Conservation (phyloP, 768 basidiomycete species). For the Termitomyces sp. region DNA sequence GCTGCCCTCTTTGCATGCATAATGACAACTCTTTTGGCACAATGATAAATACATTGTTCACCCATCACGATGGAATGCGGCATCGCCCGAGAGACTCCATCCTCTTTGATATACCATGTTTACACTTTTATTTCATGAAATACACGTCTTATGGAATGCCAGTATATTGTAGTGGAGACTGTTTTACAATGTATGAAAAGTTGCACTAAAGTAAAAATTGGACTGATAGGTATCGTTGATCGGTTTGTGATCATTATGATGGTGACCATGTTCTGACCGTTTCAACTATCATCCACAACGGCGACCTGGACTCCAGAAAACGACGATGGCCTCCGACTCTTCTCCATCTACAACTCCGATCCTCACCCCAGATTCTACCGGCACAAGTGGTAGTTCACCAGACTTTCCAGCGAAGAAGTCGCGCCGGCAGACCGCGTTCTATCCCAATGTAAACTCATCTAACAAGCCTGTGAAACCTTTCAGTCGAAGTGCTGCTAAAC, state of each 20-base stretch:
- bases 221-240: background rate
- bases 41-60: background rate
- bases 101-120: background rate
- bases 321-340: constrained; percentile 33
- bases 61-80: background rate
- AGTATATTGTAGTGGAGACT: background rate
- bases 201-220: background rate
- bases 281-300: constrained; percentile 10
- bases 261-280: background rate
- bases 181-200: background rate
- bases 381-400: constrained; percentile 22
- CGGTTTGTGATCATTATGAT: constrained; percentile 5
- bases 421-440: constrained; percentile 71
- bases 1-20: background rate
- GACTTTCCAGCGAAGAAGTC: constrained; percentile 34
- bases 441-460: constrained; percentile 64
- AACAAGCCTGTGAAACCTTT: constrained; percentile 83
- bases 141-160: background rate
- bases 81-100: too few relatives aligned
- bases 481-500: constrained; percentile 86
- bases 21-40: background rate
- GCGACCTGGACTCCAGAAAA: background rate
- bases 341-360: constrained; percentile 47
- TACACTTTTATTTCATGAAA: background rate
- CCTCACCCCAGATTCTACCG: constrained; percentile 62